Base-by-base conservation (phyloP, 805 yeast genomes). In the Saccharomyces eubayanus region DNA sequence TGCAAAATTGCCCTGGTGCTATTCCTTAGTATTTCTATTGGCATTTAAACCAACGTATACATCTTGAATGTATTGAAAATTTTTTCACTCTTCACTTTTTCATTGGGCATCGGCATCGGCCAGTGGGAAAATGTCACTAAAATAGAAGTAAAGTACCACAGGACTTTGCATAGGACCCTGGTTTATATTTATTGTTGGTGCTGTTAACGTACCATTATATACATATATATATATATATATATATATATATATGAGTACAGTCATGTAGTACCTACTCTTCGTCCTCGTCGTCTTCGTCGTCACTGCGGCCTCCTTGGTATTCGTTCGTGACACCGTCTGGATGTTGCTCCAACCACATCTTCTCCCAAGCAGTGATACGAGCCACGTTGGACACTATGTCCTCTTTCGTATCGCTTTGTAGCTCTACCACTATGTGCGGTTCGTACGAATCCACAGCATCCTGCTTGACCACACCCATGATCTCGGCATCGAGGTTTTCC, bases 401-500 rank as follows among this genome's bases (percentile, higher is more conserved):
- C 52, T 86, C 94, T 14, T 81, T 82, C 21, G 75, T 70, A 66
- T 92, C 83, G 55, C 96, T 87, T 48, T 72, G 74, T 57, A 94
- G 77, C 62, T 87, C 94, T 46, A 94, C 87, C 30, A 94, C 92
- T 29, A 90, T 83, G 58, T 86, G 88, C 47, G 83, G 83, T 31
- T 78, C 86, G 65, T 89, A 94, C 45, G 85, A 78, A 31, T 89
- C 97, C 54, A 79, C 74, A 0, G 98, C 99, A 60, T 94, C 99
- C 59, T 85, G 86, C 48, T 83, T 71, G 14, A 94, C 80, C 12
- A 92, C 88, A 60, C 91, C 92, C 98, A 94, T 94, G 59, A 94
- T 94, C 71, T 94, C 99, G 55, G 96, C 95, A 69, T 94, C 99
- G 47, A 94, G 72, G 66, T 94, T 94, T 64, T 94, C 99, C 54